These are phyloP conservation scores for Dactylellina haptotyla DNA, from an alignment of 2,329 filamentous ascomycete species.

Conservation along the genomic window DNA sequence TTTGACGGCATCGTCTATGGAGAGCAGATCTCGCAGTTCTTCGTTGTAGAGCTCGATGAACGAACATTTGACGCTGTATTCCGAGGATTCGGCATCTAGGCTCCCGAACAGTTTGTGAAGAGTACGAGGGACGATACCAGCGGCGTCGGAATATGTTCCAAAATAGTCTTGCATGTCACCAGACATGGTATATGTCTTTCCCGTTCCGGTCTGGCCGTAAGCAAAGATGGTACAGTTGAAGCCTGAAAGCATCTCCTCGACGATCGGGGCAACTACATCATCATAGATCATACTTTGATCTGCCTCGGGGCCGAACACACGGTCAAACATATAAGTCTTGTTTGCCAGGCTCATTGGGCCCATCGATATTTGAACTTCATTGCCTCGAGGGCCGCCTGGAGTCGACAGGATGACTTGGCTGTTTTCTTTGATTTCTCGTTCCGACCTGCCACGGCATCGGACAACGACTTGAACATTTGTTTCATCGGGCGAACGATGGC, in stretches of 20 bases:
- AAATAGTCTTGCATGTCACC: slow-evolving; percentile 91
- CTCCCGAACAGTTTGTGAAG: slow-evolving; percentile 87
- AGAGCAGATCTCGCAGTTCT: slow-evolving; percentile 88
- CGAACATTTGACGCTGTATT: slow-evolving; percentile 94
- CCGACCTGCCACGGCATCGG: slow-evolving; percentile 88
- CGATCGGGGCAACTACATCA: slow-evolving; percentile 89
- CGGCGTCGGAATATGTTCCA: slow-evolving; percentile 86
- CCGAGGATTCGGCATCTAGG: slow-evolving; percentile 78
- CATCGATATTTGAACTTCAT: slow-evolving; percentile 86
- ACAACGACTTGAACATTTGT: slow-evolving; percentile 99
- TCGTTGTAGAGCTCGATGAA: slow-evolving; percentile 99
- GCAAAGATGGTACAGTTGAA: slow-evolving; percentile 99
- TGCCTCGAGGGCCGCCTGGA: slow-evolving; percentile 82
- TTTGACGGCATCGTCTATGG: slow-evolving; percentile 81
- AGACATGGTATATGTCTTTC: slow-evolving; percentile 99
- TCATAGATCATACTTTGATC: slow-evolving; percentile 95
- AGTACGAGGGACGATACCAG: slow-evolving; percentile 93
- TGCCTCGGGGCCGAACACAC: slow-evolving; percentile 93
- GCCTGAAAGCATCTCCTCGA: slow-evolving; percentile 94
- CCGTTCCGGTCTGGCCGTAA: slow-evolving; percentile 96
- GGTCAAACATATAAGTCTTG: slow-evolving; percentile 96
- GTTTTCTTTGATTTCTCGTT: slow-evolving; percentile 92
- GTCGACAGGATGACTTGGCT: slow-evolving; percentile 90
- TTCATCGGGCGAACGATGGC: slow-evolving; percentile 72
- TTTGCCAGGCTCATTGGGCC: slow-evolving; percentile 91